Percentiles rank a stretch among this genome's conserved stretches.
These are phyloP conservation scores for Xanthoceras sorbifolium DNA, from an alignment of 345 rosid species.

Conservation along the genomic window DNA sequence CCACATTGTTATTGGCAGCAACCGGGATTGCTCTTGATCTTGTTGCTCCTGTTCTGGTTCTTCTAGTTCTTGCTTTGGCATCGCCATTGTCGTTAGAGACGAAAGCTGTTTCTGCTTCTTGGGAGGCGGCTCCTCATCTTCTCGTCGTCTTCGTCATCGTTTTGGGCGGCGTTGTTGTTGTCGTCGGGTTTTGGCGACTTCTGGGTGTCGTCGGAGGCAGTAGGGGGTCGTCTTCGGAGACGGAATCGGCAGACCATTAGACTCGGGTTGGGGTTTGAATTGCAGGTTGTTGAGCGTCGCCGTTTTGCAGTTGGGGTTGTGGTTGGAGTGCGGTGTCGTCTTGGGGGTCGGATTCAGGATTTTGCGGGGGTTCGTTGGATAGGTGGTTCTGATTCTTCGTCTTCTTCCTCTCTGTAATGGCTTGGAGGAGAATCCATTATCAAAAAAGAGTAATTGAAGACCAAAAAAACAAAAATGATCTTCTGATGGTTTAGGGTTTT, in stretches of 20 bases:
- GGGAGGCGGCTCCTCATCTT: constrained; percentile 58
- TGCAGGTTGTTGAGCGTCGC: background rate
- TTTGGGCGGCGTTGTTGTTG: constrained; percentile 36
- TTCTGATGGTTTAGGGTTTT: background rate
- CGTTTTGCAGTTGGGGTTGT: constrained; percentile 22
- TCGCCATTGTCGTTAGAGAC: constrained; percentile 31
- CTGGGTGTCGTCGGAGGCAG: constrained; percentile 72
- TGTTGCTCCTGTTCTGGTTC: constrained; percentile 17
- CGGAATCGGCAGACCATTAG: constrained; percentile 49
- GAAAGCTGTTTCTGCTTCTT: constrained; percentile 70
- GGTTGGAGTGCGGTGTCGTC: constrained; percentile 19
- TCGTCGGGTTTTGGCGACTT: constrained; percentile 36
- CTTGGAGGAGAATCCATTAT: constrained; percentile 57
- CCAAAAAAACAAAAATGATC: background rate
- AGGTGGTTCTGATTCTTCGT: constrained; percentile 24
- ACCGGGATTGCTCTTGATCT: constrained; percentile 20
- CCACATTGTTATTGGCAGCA: background rate
- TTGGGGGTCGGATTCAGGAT: constrained; percentile 4
- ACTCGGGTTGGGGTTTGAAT: constrained; percentile 27
- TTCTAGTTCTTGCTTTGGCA: constrained; percentile 15
- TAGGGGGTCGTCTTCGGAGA: constrained; percentile 64
- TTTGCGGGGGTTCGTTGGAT: background rate
- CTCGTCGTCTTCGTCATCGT: constrained; percentile 43
- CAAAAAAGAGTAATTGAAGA: background rate
- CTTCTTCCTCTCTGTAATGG: constrained; percentile 40